These are phyloP conservation scores for Paracoccidioides brasiliensis DNA, from an alignment of 2,329 filamentous ascomycete genomes.

Conservation along the genomic window DNA sequence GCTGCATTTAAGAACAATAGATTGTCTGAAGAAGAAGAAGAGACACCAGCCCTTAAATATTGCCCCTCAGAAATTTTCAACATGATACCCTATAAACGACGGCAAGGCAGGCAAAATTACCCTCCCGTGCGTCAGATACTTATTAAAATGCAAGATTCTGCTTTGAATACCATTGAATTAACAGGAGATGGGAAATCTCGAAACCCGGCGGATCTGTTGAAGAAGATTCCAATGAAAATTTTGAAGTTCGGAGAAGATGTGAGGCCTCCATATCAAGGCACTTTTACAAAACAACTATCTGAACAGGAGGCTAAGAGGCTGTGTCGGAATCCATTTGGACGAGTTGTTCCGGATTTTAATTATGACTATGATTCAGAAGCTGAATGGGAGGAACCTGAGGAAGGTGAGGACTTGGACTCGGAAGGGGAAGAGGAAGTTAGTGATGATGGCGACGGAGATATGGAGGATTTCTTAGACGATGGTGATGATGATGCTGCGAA, in stretches of 20 bases:
- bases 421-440: conserved; percentile 51
- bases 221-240: conserved; percentile 42
- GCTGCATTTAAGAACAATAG: conserved; percentile 22
- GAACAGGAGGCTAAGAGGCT: conserved; percentile 31
- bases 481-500: conserved; percentile 53
- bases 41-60: conserved; percentile 13
- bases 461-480: conserved; percentile 83
- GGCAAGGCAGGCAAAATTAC: conserved; percentile 20
- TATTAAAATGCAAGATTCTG: conserved; percentile 38
- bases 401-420: conserved; percentile 56
- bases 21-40: conserved; percentile 4
- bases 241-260: conserved; percentile 50
- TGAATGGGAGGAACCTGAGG: conserved; percentile 54
- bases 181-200: conserved; percentile 25
- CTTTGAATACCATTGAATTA: conserved; percentile 24
- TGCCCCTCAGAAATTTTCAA: conserved; percentile 25
- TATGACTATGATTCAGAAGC: conserved; percentile 56
- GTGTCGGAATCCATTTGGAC: conserved; percentile 42
- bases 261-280: conserved; percentile 50
- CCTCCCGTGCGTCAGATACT: conserved; percentile 48
- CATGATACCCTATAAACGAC: conserved; percentile 26
- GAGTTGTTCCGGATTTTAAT: conserved; percentile 40
- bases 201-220: conserved; percentile 31
- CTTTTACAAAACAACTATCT: conserved; percentile 40
- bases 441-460: conserved; percentile 62